Evolutionary conservation across 441 rosid species (phyloP).

Genomic region (Francoa sonchifolia): DNA sequence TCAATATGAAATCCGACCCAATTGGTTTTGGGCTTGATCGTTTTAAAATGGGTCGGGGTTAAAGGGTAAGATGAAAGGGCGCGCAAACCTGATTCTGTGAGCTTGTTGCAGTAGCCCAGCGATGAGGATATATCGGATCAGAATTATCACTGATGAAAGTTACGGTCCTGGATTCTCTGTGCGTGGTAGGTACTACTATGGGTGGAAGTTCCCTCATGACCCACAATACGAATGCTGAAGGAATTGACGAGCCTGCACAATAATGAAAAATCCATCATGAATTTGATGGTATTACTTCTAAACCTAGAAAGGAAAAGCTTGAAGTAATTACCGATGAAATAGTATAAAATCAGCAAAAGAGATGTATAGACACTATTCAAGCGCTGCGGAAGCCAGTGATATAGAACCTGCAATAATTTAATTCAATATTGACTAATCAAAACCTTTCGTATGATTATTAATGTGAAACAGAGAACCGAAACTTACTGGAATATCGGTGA

Average conservation of each 20-base stretch:
- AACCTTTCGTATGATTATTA: neutral
- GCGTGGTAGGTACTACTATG: constrained; percentile 12
- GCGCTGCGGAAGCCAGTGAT: constrained; percentile 29
- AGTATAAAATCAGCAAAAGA: constrained; percentile 33
- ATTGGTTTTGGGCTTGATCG: too few relatives aligned
- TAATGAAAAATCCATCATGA: neutral
- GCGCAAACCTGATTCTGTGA: constrained; percentile 37
- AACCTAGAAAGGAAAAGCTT: constrained; percentile 9
- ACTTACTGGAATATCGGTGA: constrained; percentile 47
- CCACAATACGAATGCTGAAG: constrained; percentile 56
- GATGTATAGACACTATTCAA: constrained; percentile 22
- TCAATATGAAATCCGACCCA: too few relatives aligned
- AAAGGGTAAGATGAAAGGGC: neutral
- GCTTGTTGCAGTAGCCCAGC: constrained; percentile 33
- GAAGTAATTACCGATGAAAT: constrained; percentile 40
- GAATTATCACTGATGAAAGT: constrained; percentile 30
- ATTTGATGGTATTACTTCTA: neutral
- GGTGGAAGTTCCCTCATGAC: constrained; percentile 55
- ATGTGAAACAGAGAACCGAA: constrained; percentile 2
- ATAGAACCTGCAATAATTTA: constrained; percentile 38
- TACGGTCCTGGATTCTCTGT: constrained; percentile 28
- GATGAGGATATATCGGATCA: constrained; percentile 18
- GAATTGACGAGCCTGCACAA: constrained; percentile 45
- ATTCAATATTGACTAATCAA: neutral
- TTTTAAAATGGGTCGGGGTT: too few relatives aligned